Conservation (phyloP, 2,329 filamentous ascomycete species). For the Pestalotiopsis sp. region DNA sequence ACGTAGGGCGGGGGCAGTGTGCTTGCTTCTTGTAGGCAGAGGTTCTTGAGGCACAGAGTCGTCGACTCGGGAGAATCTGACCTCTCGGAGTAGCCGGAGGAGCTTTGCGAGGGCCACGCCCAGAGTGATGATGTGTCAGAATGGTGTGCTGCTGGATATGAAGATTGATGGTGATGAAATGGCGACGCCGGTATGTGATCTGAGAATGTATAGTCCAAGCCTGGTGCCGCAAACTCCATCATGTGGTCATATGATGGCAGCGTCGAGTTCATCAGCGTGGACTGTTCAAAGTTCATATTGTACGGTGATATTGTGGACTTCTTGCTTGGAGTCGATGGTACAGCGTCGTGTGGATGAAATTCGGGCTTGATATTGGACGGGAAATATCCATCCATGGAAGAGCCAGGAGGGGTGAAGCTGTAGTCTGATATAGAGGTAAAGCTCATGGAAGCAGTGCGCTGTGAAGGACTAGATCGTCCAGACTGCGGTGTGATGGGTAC, state of each 20-base stretch:
- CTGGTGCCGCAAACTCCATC: constrained; percentile 20
- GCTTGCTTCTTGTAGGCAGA: constrained; percentile 29
- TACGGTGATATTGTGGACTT: constrained; percentile 25
- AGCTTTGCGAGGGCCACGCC: neutral
- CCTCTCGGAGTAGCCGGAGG: constrained; percentile 14
- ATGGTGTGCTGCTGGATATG: constrained; percentile 14
- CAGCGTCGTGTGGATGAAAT: constrained; percentile 19
- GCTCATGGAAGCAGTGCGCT: constrained; percentile 12
- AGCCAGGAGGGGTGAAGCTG: constrained; percentile 26
- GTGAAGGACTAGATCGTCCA: constrained; percentile 34
- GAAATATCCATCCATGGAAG: constrained; percentile 25
- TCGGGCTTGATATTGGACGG: constrained; percentile 25
- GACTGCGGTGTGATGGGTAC: constrained; percentile 36
- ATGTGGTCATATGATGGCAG: constrained; percentile 18
- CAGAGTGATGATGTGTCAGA: neutral
- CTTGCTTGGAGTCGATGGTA: constrained; percentile 25
- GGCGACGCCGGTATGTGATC: constrained; percentile 25
- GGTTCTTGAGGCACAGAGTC: constrained; percentile 24
- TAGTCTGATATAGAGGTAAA: neutral
- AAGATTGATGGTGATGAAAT: constrained; percentile 19
- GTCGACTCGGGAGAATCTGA: constrained; percentile 18
- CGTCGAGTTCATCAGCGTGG: constrained; percentile 23
- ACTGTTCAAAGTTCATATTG: constrained; percentile 28
- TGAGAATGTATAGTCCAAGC: constrained; percentile 21
- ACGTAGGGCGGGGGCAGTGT: constrained; percentile 21